These are phyloP conservation scores for Favolaschia claudopus DNA, from an alignment of 768 basidiomycete genomes.

Conservation along the genomic window DNA sequence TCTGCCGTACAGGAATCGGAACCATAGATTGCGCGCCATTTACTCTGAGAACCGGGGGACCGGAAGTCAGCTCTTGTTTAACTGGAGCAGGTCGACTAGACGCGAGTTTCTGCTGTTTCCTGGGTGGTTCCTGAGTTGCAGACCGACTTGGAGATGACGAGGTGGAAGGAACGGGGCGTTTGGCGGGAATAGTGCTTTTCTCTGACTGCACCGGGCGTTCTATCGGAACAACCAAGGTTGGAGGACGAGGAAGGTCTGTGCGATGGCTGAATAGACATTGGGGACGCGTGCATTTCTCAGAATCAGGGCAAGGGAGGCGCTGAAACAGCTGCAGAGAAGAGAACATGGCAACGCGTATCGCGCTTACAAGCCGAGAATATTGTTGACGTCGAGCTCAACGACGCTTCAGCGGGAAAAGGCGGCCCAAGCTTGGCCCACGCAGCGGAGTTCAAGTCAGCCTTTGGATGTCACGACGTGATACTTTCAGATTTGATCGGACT, in stretches of 20 bases:
- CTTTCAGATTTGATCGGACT: too few species aligned
- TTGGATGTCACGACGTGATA: too few species aligned
- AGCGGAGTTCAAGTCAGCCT: too few species aligned
- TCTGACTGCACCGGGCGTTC: conserved; percentile 31
- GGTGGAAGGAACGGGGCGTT: conserved; percentile 52
- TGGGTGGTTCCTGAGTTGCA: conserved; percentile 57
- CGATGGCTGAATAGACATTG: conserved; percentile 76
- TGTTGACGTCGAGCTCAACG: too few species aligned
- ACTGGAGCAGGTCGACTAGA: conserved; percentile 28
- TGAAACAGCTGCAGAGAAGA: conserved; percentile 65
- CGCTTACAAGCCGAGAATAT: background rate
- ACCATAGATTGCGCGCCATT: conserved; percentile 76
- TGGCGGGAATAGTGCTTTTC: conserved; percentile 52
- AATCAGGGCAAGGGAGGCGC: conserved; percentile 65
- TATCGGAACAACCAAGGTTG: conserved; percentile 48
- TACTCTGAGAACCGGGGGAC: conserved; percentile 69
- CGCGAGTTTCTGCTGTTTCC: conserved; percentile 69
- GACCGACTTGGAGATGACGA: conserved; percentile 35
- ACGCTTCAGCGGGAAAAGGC: background rate
- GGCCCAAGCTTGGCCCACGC: too few species aligned
- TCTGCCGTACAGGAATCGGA: conserved; percentile 77
- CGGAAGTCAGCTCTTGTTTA: conserved; percentile 37
- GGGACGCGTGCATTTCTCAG: conserved; percentile 51
- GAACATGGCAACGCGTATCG: conserved; percentile 60
- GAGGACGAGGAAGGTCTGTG: conserved; percentile 42